Evolutionary conservation across 1,139 yeast species (phyloP).

Genomic region (Yamadazyma sp.): DNA sequence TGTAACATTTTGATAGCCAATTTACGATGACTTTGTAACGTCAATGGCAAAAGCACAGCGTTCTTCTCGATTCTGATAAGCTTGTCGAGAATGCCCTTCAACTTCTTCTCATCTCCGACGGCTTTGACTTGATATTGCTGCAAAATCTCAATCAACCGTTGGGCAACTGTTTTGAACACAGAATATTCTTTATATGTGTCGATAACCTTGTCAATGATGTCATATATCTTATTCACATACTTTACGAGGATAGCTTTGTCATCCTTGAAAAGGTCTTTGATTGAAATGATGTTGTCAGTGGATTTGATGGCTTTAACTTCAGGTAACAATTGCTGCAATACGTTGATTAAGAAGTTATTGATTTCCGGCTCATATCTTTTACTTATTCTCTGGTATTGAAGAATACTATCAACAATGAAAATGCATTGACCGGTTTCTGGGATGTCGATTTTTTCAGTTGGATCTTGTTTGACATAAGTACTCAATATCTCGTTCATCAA

Average conservation of each 20-base stretch:
- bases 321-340: slow-evolving; percentile 6
- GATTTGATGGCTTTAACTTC: slow-evolving; percentile 1
- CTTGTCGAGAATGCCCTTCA: slow-evolving; percentile 39
- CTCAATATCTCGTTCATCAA: slow-evolving; percentile 67
- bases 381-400: slow-evolving; percentile 75
- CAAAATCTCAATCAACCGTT: slow-evolving; percentile 23
- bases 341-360: slow-evolving; percentile 32
- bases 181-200: slow-evolving; percentile 64
- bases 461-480: slow-evolving; percentile 34
- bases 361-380: slow-evolving; percentile 85
- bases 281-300: slow-evolving; percentile 6
- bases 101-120: slow-evolving; percentile 5
- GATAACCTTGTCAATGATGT: slow-evolving; percentile 29
- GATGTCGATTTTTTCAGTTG: slow-evolving; percentile 17
- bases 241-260: slow-evolving; percentile 23
- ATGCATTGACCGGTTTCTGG: slow-evolving; percentile 41
- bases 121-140: slow-evolving; percentile 5
- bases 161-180: slow-evolving; percentile 60
- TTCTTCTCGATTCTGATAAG: slow-evolving; percentile 43
- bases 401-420: slow-evolving; percentile 60
- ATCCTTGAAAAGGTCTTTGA: slow-evolving; percentile 22
- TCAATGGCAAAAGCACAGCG: slow-evolving; percentile 63
- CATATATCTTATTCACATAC: slow-evolving; percentile 27
- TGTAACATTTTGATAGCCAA: slow-evolving; percentile 81
- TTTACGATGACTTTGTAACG: slow-evolving; percentile 86